These are phyloP conservation scores for Syncephalastrum racemosum DNA, from an alignment of 371 early-diverging fungal species.

Conservation along the genomic window DNA sequence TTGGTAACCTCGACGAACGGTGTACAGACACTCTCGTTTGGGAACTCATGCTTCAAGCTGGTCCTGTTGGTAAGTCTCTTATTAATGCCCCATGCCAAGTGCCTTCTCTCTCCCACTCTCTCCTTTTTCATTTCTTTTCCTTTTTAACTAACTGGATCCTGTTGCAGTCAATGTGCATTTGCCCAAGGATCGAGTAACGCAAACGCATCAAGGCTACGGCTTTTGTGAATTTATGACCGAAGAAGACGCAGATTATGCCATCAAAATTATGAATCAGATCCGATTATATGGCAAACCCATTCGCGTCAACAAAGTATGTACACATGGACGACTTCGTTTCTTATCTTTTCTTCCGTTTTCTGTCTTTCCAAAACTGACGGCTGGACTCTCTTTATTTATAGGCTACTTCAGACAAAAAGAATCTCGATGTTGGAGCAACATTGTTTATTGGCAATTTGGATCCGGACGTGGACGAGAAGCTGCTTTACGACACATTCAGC, in stretches of 20 bases:
- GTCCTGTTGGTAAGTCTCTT: constrained; percentile 80
- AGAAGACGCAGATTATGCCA: constrained; percentile 97
- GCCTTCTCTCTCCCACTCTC: background rate
- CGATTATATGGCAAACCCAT: constrained; percentile 95
- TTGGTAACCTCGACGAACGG: constrained; percentile 96
- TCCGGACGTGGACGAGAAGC: constrained; percentile 91
- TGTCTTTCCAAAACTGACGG: background rate
- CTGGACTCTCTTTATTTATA: constrained; percentile 16
- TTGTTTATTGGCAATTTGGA: constrained; percentile 96
- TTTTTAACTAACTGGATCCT: no score
- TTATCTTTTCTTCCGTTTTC: constrained; percentile 5
- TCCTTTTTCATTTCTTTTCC: background rate
- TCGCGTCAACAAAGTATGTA: constrained; percentile 87
- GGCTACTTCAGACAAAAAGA: constrained; percentile 88
- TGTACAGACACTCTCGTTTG: constrained; percentile 92
- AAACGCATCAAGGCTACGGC: constrained; percentile 93
- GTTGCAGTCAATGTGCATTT: constrained; percentile 86
- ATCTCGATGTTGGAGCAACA: constrained; percentile 94
- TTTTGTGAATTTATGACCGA: constrained; percentile 94
- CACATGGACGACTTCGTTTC: background rate
- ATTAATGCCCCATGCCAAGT: background rate
- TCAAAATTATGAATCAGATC: constrained; percentile 94
- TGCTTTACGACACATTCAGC: constrained; percentile 94
- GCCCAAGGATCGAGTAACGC: constrained; percentile 97
- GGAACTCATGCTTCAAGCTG: constrained; percentile 98